A percentile compares a stretch with the other conserved stretches of the same genome.
phyloP scores from a whole-genome alignment of 768 basidiomycete species.

The Rhodocollybia butyracea region DNA sequence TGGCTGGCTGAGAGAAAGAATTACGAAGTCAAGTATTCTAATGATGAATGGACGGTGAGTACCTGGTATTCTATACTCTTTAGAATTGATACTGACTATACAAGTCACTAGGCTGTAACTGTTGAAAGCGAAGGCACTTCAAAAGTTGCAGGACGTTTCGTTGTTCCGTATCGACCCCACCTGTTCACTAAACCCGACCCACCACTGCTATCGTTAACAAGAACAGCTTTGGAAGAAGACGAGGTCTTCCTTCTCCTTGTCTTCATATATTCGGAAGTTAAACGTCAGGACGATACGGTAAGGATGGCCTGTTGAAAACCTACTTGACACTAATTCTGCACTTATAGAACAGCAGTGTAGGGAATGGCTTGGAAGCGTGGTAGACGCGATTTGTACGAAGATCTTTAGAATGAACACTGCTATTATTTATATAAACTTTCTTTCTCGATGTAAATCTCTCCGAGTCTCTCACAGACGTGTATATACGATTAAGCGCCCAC shows the following conservation, averaged over 20 bases:
- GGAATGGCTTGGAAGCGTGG: slow-evolving; percentile 12
- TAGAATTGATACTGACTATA: neutral
- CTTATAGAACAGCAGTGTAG: slow-evolving; percentile 16
- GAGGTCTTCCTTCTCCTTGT: slow-evolving; percentile 38
- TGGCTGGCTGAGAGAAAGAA: slow-evolving; percentile 43
- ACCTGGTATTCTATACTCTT: neutral
- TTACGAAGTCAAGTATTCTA: slow-evolving; percentile 38
- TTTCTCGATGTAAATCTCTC: too few relatives aligned
- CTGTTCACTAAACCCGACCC: slow-evolving; percentile 43
- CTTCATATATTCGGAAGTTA: slow-evolving; percentile 37
- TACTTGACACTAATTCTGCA: too few relatives aligned
- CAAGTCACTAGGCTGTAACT: slow-evolving; percentile 9
- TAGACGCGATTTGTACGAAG: neutral
- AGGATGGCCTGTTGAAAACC: too few relatives aligned
- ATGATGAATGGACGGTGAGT: slow-evolving; percentile 45
- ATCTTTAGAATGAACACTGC: neutral
- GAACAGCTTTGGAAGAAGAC: slow-evolving; percentile 37
- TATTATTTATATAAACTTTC: neutral
- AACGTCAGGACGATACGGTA: slow-evolving; percentile 36
- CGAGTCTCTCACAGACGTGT: too few relatives aligned
- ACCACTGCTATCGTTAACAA: slow-evolving; percentile 34
- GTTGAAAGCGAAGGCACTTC: slow-evolving; percentile 20
- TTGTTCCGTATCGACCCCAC: slow-evolving; percentile 45
- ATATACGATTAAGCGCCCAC: too few relatives aligned
- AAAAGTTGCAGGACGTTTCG: slow-evolving; percentile 35